A percentile compares a stretch with the other conserved stretches of the same genome.
These are phyloP conservation scores for Marsdenia floribunda DNA, from an alignment of 257 asterid species.

Conservation along the genomic window DNA sequence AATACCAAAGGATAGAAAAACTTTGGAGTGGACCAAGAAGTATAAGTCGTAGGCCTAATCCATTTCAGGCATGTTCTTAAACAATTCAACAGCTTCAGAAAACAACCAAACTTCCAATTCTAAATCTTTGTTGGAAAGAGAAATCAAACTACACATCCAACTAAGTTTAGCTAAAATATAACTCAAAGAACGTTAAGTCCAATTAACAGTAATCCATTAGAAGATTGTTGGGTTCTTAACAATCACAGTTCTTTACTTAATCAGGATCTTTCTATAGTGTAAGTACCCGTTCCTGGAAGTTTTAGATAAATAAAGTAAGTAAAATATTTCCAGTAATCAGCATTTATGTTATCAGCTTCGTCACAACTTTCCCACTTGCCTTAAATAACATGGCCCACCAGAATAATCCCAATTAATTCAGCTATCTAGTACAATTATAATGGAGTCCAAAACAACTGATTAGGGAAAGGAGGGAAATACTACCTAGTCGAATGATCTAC, in stretches of 20 bases:
- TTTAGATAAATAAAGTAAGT: not conserved
- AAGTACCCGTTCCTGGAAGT: no score
- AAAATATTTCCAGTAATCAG: not conserved
- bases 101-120: no score
- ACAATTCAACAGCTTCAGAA: not conserved
- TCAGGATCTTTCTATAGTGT: not conserved
- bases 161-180: not conserved
- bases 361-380: not conserved
- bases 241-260: not conserved
- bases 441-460: not conserved
- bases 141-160: not conserved
- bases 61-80: not conserved
- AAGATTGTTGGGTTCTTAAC: not conserved
- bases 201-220: not conserved
- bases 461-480: no score
- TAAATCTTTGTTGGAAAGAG: not conserved
- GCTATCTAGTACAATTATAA: not conserved
- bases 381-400: not conserved
- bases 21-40: not conserved
- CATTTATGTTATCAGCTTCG: not conserved
- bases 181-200: not conserved
- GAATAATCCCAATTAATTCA: not conserved
- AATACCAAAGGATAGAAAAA: not conserved
- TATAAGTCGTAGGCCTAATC: no score
- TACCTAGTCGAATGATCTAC: not conserved